These are phyloP conservation scores for Hordeum pubiflorum DNA, from an alignment of 202 grass and related monocot genomes.

Conservation along the genomic window DNA sequence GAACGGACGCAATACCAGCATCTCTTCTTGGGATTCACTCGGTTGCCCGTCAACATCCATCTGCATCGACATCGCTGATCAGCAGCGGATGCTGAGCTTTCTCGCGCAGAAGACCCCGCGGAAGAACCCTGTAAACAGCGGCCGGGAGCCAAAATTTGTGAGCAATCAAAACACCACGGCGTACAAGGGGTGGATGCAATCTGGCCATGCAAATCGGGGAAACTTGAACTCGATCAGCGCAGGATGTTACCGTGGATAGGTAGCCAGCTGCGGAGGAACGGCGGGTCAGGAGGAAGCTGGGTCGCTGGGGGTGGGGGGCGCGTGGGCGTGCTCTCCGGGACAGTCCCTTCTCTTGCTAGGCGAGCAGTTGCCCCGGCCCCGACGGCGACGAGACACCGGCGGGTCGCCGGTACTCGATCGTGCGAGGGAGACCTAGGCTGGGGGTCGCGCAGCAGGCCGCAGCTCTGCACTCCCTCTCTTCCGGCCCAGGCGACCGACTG, in stretches of 20 bases:
- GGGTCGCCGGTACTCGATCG: not conserved
- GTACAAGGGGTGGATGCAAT: not conserved
- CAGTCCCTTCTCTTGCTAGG: not conserved
- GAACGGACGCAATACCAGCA: constrained; percentile 19
- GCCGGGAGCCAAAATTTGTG: not conserved
- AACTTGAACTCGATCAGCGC: not conserved
- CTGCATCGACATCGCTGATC: constrained; percentile 13
- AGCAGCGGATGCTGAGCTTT: not conserved
- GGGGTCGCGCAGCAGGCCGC: not conserved
- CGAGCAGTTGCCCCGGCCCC: not conserved
- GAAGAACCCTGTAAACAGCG: not conserved
- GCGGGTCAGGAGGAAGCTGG: not conserved
- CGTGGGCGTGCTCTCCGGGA: not conserved
- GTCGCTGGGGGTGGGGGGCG: not conserved
- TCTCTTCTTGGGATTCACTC: constrained; percentile 8
- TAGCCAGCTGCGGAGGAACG: not conserved
- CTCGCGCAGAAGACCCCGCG: not conserved
- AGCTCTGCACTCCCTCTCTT: not conserved
- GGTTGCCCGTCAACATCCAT: constrained; percentile 25
- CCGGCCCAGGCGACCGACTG: too few species aligned
- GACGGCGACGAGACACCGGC: not conserved
- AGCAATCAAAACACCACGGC: not conserved
- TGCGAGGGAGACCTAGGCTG: not conserved
- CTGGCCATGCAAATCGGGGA: not conserved
- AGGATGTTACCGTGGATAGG: not conserved